Base-by-base conservation (phyloP, 73 alveolate species). In the Paraurostyla sp. region DNA sequence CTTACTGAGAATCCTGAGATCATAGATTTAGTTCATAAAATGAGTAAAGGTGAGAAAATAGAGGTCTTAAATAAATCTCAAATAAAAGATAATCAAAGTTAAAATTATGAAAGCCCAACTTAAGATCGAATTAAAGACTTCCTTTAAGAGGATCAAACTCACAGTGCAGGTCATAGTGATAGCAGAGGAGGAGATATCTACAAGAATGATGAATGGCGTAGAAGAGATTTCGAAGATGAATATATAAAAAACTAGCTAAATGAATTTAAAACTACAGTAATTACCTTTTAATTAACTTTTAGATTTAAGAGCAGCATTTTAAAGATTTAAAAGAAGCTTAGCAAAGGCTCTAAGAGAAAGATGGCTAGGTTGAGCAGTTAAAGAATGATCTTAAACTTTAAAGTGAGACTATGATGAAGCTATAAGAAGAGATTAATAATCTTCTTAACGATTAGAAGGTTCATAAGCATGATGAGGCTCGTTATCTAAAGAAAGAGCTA, bases 191-290 rank as follows among this genome's bases (percentile, higher is more conserved):
- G 60, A 75, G 87, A 32, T 75, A 49, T 46, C 18, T 50, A 69
- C 41, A 22, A 38, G 22, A 49, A 43, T 32, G 87, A 75, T 4
- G 75, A 46, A n/a, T 75, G 87, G 87, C 56, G 87, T 29, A 13
- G 60, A 7, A 11, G 87, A n/a, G 73, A 43, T 20, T 75, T 48
- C 48, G 87, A 75, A 7, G 52, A 43, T 40, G 87, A 75, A n/a
- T 40, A 49, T 32, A 48, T 48, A 1, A 49, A 75, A 29, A 29
- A 43, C 29, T 16, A 9, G 22, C 73, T 46, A 2, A 32, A 15
- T 27, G 87, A 43, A 49, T 46, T 75, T 25, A 75, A 75, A 20
- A 48, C 75, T 6, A 49, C 57, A 6, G 84, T 69, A 69, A 33
- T 18, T 43, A 63, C 29, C 22, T 36, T 36, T n/a, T 15, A 2